Conservation (phyloP, 2,329 filamentous ascomycete species). For the Tothia fuscella region DNA sequence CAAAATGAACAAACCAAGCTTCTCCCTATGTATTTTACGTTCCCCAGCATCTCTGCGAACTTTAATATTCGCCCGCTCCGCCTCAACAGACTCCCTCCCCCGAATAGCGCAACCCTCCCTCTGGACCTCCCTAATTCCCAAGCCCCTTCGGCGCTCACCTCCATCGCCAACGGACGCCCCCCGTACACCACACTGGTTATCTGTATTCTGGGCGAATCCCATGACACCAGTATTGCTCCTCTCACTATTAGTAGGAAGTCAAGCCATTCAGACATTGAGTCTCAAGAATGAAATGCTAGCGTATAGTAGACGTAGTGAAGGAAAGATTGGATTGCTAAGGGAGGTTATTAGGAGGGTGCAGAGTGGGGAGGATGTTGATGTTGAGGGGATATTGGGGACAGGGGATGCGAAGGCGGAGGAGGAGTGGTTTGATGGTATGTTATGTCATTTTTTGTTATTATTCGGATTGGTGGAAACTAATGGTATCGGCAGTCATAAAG, state of each 20-base stretch:
- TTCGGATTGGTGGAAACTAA: too few relatives aligned
- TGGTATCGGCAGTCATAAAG: too few relatives aligned
- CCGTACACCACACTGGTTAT: conserved; percentile 7
- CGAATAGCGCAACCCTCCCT: conserved; percentile 25
- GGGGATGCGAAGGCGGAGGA: conserved; percentile 62
- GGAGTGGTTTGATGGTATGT: conserved; percentile 77
- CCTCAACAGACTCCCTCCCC: conserved; percentile 16
- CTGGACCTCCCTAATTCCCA: conserved; percentile 27
- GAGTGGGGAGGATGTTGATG: conserved; percentile 67
- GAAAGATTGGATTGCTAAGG: conserved; percentile 61
- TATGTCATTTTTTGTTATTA: too few relatives aligned
- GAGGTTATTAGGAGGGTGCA: conserved; percentile 64
- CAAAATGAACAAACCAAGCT: too few relatives aligned
- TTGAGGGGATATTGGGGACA: conserved; percentile 69
- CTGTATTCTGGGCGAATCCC: conserved; percentile 30
- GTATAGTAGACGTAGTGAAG: conserved; percentile 64
- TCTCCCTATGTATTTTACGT: too few relatives aligned
- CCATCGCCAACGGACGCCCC: conserved; percentile 1
- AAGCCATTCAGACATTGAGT: conserved; percentile 85
- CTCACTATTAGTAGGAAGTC: conserved; percentile 76
- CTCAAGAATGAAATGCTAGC: conserved; percentile 63
- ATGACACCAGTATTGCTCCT: conserved; percentile 54
- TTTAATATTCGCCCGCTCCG: conserved; percentile 1
- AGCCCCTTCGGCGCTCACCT: conserved; percentile 16
- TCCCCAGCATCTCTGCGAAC: conserved; percentile 1